Conservation (phyloP, 352 stramenopile genomes). For the Phytophthora ohioensis region DNA sequence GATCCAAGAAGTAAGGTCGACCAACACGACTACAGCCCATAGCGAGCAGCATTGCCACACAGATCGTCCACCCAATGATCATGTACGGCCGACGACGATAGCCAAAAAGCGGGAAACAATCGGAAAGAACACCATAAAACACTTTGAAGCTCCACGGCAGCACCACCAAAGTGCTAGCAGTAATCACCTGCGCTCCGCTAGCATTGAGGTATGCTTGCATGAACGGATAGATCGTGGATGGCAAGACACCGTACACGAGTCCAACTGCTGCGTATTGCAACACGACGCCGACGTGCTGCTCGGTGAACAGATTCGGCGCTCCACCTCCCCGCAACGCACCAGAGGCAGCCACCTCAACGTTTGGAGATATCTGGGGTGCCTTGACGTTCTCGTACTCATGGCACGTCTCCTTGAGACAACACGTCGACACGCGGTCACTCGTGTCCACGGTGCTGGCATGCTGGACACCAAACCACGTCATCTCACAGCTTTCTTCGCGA, state of each 20-base stretch:
- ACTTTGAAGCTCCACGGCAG: conserved; percentile 47
- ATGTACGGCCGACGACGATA: conserved; percentile 52
- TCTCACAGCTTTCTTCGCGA: background rate
- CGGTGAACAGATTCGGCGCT: conserved; percentile 37
- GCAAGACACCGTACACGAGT: conserved; percentile 43
- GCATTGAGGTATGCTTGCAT: conserved; percentile 52
- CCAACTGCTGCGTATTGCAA: conserved; percentile 49
- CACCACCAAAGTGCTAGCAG: conserved; percentile 43
- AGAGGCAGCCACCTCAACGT: background rate
- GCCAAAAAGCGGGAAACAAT: conserved; percentile 47
- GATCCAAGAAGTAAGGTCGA: conserved; percentile 39
- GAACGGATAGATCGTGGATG: conserved; percentile 48
- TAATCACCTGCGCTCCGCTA: conserved; percentile 41
- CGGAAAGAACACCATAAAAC: conserved; percentile 21
- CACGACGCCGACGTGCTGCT: conserved; percentile 40
- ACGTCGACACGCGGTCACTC: background rate
- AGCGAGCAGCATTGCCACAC: conserved; percentile 35
- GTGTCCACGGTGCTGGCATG: background rate
- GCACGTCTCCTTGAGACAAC: background rate
- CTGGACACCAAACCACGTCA: conserved; percentile 10
- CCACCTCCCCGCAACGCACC: conserved; percentile 37
- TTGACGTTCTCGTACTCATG: conserved; percentile 6
- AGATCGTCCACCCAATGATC: conserved; percentile 44
- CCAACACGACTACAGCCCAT: conserved; percentile 31
- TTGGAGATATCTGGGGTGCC: background rate